These are phyloP conservation scores for Xylariaceae sp. DNA, from an alignment of 2,329 filamentous ascomycete genomes.

Conservation along the genomic window DNA sequence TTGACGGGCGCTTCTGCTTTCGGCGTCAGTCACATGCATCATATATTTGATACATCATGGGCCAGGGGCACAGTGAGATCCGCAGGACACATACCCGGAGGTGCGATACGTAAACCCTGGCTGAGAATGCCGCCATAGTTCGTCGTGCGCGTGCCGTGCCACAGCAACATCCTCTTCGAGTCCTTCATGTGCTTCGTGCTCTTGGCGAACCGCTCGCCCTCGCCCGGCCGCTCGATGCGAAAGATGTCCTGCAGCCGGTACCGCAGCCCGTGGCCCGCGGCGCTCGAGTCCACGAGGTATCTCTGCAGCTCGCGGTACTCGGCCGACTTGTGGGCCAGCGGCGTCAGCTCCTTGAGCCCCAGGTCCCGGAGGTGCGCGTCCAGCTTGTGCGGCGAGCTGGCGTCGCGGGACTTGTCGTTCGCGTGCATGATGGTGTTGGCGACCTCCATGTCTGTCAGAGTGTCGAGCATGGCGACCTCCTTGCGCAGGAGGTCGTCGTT, in stretches of 20 bases:
- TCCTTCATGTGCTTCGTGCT: constrained; percentile 44
- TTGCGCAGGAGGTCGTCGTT: constrained; percentile 55
- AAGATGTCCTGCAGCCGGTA: constrained; percentile 70
- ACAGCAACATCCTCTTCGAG: constrained; percentile 66
- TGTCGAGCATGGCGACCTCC: constrained; percentile 73
- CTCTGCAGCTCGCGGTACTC: constrained; percentile 62
- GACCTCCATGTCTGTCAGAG: constrained; percentile 77
- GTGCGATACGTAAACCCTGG: constrained; percentile 79
- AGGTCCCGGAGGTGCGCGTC: constrained; percentile 69
- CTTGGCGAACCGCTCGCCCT: constrained; percentile 61
- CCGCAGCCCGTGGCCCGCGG: constrained; percentile 55
- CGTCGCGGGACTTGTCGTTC: constrained; percentile 39
- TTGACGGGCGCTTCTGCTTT: constrained; percentile 59
- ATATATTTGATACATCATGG: no score
- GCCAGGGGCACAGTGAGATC: no score
- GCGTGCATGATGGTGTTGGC: constrained; percentile 71
- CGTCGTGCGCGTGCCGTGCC: constrained; percentile 76
- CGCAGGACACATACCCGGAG: constrained; percentile 48
- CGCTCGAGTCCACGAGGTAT: constrained; percentile 64
- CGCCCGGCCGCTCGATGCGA: constrained; percentile 70
- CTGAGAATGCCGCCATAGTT: constrained; percentile 82
- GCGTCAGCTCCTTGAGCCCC: constrained; percentile 68
- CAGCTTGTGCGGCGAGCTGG: constrained; percentile 51
- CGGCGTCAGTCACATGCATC: background rate
- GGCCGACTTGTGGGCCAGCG: constrained; percentile 48